These are phyloP conservation scores for Mucor velutinosus DNA, from an alignment of 371 early-diverging fungal species.

Conservation along the genomic window DNA sequence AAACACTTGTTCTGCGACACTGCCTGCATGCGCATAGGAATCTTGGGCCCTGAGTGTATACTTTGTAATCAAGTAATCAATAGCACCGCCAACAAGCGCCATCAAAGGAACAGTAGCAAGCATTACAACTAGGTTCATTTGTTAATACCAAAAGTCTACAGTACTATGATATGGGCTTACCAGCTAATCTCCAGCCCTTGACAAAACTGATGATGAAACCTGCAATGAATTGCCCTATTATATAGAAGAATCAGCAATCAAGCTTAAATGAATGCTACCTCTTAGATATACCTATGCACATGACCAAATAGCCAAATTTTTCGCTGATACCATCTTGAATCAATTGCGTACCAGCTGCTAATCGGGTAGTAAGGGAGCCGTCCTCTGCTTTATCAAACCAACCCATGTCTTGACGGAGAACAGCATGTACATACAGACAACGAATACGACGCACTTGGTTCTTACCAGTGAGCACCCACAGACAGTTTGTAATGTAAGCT, in stretches of 20 bases:
- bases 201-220: constrained; percentile 88
- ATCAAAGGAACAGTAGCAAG: constrained; percentile 70
- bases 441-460: constrained; percentile 48
- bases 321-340: constrained; percentile 89
- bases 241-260: background rate
- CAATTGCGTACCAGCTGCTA: constrained; percentile 80
- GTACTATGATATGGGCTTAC: background rate
- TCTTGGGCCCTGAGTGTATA: constrained; percentile 42
- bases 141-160: background rate
- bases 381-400: constrained; percentile 85
- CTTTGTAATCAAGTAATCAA: constrained; percentile 71
- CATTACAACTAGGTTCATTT: constrained; percentile 55
- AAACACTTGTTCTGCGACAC: constrained; percentile 70
- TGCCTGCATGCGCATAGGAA: constrained; percentile 50
- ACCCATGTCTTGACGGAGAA: constrained; percentile 88
- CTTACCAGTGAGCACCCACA: constrained; percentile 47
- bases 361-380: constrained; percentile 75
- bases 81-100: constrained; percentile 49
- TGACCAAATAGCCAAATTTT: constrained; percentile 77
- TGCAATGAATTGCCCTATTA: constrained; percentile 67
- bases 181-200: constrained; percentile 82
- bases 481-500: constrained; percentile 38
- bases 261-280: background rate
- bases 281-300: constrained; percentile 32
- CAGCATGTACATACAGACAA: constrained; percentile 64